phyloP scores from a whole-genome alignment of 208 protist species.

The Blastocrithidia nonstop region DNA sequence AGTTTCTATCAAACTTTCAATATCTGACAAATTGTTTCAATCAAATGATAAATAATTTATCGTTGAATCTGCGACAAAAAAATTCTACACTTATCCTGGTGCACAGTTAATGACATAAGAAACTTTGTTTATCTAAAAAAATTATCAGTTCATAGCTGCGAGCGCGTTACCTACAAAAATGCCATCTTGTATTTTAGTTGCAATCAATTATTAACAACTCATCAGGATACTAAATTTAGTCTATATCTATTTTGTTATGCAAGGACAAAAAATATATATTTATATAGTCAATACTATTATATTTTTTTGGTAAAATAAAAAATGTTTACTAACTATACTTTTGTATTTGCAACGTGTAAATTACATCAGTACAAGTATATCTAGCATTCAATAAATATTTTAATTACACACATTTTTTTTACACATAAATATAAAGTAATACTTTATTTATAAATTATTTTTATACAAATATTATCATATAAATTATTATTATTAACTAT shows the following conservation, averaged over 20 bases:
- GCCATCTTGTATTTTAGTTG: slow-evolving; percentile 84
- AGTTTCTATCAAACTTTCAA: slow-evolving; percentile 61
- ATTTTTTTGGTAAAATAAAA: too few relatives aligned
- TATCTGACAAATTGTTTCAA: slow-evolving; percentile 67
- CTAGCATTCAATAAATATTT: too few relatives aligned
- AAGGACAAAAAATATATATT: slow-evolving; percentile 3
- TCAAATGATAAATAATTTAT: slow-evolving; percentile 85
- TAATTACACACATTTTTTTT: too few relatives aligned
- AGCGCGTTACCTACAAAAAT: slow-evolving; percentile 83
- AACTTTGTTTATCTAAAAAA: slow-evolving; percentile 86
- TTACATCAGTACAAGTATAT: too few relatives aligned
- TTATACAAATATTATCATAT: slow-evolving; percentile 3
- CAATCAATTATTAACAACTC: slow-evolving; percentile 53
- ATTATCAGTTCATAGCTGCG: slow-evolving; percentile 73
- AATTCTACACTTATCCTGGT: slow-evolving; percentile 65
- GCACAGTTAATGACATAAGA: slow-evolving; percentile 87
- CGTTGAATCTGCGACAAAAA: slow-evolving; percentile 50
- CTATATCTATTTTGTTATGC: slow-evolving; percentile 3
- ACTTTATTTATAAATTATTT: too few relatives aligned
- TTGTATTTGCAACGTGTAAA: too few relatives aligned
- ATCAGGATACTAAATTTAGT: slow-evolving; percentile 6
- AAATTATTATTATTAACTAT: too few relatives aligned
- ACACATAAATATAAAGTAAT: too few relatives aligned
- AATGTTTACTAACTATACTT: too few relatives aligned
- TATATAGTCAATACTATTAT: too few relatives aligned